A percentile compares a stretch with the other conserved stretches of the same genome.
Conservation (phyloP, 768 basidiomycete genomes). For the Xerocomus spinulosus region DNA sequence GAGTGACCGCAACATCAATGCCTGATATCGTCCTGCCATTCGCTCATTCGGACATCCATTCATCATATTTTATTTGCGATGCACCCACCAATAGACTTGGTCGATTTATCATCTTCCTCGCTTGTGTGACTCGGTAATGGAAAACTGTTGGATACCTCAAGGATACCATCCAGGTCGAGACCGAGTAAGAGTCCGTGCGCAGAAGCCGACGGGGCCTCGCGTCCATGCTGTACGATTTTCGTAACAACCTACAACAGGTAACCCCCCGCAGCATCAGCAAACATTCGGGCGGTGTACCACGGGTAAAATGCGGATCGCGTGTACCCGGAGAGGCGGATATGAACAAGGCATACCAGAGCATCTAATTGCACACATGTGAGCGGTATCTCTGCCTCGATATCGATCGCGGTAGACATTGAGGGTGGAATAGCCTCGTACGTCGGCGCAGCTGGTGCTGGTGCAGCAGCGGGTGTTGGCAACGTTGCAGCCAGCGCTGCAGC, state of each 20-base stretch:
- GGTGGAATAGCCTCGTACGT: slow-evolving; percentile 85
- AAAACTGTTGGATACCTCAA: slow-evolving; percentile 91
- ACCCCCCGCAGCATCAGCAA: slow-evolving; percentile 13
- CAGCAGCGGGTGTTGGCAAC: slow-evolving; percentile 56
- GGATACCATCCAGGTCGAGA: slow-evolving; percentile 84
- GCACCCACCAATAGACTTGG: slow-evolving; percentile 65
- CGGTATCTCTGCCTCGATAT: slow-evolving; percentile 88
- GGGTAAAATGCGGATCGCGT: slow-evolving; percentile 1
- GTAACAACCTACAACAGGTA: slow-evolving; percentile 64
- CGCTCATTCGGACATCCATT: slow-evolving; percentile 2
- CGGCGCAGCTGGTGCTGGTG: slow-evolving; percentile 58
- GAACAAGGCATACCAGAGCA: slow-evolving; percentile 60
- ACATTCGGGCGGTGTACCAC: background rate
- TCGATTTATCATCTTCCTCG: slow-evolving; percentile 81
- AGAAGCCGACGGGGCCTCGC: slow-evolving; percentile 67
- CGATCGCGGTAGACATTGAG: slow-evolving; percentile 89
- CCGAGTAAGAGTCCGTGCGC: slow-evolving; percentile 86
- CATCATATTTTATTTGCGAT: slow-evolving; percentile 4
- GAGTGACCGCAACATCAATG: slow-evolving; percentile 78
- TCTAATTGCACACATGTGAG: slow-evolving; percentile 78
- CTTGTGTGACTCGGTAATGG: slow-evolving; percentile 67
- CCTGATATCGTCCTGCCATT: slow-evolving; percentile 68
- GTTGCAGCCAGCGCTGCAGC: slow-evolving; percentile 89
- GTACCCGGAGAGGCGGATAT: slow-evolving; percentile 1
- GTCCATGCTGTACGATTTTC: slow-evolving; percentile 91